phyloP scores from a whole-genome alignment of 1,139 yeast genomes.

The Pneumocystis murina region DNA sequence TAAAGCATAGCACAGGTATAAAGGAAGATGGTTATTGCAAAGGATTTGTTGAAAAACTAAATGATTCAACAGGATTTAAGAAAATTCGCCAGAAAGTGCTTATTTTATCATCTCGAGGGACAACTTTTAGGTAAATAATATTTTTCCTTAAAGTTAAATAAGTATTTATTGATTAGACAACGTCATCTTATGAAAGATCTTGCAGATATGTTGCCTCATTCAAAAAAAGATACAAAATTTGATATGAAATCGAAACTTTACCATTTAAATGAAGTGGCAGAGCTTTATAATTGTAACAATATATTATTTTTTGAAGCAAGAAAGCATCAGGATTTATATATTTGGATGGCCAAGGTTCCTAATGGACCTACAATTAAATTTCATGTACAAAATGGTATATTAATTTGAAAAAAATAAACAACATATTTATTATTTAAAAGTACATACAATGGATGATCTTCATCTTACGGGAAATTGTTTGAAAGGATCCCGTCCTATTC shows the following conservation, averaged over 20 bases:
- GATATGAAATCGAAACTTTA: constrained; percentile 82
- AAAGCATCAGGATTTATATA: constrained; percentile 86
- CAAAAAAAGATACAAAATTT: constrained; percentile 89
- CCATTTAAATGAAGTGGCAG: constrained; percentile 90
- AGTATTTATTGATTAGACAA: constrained; percentile 48
- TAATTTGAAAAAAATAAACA: neutral
- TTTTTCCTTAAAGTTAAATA: neutral
- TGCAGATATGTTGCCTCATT: constrained; percentile 71
- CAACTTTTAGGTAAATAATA: constrained; percentile 27
- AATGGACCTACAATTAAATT: constrained; percentile 95
- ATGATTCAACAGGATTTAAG: neutral
- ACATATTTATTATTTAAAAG: constrained; percentile 13
- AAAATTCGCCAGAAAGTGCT: constrained; percentile 40
- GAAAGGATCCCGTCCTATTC: constrained; percentile 89
- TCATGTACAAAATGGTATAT: constrained; percentile 55
- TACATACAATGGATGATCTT: constrained; percentile 90
- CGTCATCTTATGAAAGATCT: constrained; percentile 85
- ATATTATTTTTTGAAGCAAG: constrained; percentile 88
- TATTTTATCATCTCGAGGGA: constrained; percentile 86
- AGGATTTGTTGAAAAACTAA: neutral
- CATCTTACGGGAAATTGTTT: constrained; percentile 93
- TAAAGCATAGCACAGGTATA: neutral
- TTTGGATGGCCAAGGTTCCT: constrained; percentile 93
- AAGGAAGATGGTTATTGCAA: neutral
- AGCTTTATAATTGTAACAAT: constrained; percentile 91